phyloP scores from a whole-genome alignment of 2,329 filamentous ascomycete genomes.

The Beauveria brongniartii region DNA sequence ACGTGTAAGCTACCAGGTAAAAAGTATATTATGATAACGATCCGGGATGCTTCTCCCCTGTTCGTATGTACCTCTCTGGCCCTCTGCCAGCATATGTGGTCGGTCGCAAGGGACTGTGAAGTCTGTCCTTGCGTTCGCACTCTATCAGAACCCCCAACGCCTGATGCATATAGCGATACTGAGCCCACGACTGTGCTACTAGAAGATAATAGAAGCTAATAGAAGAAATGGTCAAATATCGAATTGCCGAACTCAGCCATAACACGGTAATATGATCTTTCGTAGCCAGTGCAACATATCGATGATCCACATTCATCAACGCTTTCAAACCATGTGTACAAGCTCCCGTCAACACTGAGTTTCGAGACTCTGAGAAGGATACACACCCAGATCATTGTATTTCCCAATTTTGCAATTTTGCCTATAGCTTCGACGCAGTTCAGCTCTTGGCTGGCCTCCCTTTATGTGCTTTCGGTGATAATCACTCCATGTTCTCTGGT shows the following conservation, averaged over 20 bases:
- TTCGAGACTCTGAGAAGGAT: background rate
- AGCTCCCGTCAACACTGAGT: background rate
- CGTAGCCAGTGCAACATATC: background rate
- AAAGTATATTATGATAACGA: background rate
- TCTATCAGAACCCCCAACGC: no score
- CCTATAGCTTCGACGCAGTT: background rate
- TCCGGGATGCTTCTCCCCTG: background rate
- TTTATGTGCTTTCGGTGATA: background rate
- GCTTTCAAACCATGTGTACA: background rate
- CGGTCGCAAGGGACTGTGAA: no score
- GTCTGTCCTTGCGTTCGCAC: no score
- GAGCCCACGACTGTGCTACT: no score
- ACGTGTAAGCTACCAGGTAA: background rate
- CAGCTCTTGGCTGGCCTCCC: background rate
- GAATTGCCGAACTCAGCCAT: no score
- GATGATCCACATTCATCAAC: background rate
- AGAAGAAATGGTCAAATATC: no score
- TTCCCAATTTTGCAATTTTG: background rate
- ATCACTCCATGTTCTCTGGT: conserved; percentile 22
- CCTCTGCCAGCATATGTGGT: no score
- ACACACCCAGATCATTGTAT: background rate
- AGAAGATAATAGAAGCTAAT: no score
- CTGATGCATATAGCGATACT: no score
- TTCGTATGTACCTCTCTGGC: no score
- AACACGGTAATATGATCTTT: no score